Evolutionary conservation across 2,329 filamentous ascomycete species (phyloP).

Genomic region (Pseudocercospora vitis): DNA sequence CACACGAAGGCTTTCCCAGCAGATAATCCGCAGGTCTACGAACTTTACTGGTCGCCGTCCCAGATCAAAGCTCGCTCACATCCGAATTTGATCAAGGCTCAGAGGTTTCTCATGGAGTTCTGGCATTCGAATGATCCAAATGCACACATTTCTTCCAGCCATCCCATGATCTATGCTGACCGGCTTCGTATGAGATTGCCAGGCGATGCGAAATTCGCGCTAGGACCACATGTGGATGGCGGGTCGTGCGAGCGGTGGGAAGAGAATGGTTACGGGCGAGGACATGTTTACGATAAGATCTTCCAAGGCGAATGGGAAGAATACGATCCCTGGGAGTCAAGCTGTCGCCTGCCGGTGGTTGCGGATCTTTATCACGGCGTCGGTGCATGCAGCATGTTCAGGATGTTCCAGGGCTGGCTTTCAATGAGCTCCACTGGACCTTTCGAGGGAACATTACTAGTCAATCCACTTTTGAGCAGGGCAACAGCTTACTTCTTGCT

Average conservation of each 20-base stretch:
- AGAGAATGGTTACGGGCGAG: conserved; percentile 60
- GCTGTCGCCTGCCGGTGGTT: conserved; percentile 64
- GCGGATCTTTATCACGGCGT: conserved; percentile 78
- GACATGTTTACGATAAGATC: conserved; percentile 70
- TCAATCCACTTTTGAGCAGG: conserved; percentile 74
- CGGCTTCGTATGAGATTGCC: conserved; percentile 56
- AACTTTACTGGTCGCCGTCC: conserved; percentile 52
- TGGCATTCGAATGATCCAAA: conserved; percentile 50
- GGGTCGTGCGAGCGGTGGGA: conserved; percentile 54
- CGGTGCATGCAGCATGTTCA: conserved; percentile 79
- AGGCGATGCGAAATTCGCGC: conserved; percentile 52
- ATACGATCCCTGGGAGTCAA: conserved; percentile 80
- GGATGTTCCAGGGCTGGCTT: conserved; percentile 90
- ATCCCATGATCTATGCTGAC: conserved; percentile 52
- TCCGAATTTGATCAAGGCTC: conserved; percentile 48
- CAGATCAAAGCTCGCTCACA: conserved; percentile 51
- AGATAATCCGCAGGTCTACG: conserved; percentile 52
- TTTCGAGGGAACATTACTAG: conserved; percentile 74
- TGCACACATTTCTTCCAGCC: conserved; percentile 45
- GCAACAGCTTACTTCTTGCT: conserved; percentile 79
- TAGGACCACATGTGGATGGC: conserved; percentile 60
- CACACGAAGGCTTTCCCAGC: conserved; percentile 50
- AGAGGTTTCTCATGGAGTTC: conserved; percentile 51
- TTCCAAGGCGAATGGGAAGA: conserved; percentile 75
- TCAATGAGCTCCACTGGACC: conserved; percentile 72